A percentile compares a stretch with the other conserved stretches of the same genome.
These are phyloP conservation scores for Hyphodiscus hymeniophilus DNA, from an alignment of 495 filamentous ascomycete species.

Conservation along the genomic window DNA sequence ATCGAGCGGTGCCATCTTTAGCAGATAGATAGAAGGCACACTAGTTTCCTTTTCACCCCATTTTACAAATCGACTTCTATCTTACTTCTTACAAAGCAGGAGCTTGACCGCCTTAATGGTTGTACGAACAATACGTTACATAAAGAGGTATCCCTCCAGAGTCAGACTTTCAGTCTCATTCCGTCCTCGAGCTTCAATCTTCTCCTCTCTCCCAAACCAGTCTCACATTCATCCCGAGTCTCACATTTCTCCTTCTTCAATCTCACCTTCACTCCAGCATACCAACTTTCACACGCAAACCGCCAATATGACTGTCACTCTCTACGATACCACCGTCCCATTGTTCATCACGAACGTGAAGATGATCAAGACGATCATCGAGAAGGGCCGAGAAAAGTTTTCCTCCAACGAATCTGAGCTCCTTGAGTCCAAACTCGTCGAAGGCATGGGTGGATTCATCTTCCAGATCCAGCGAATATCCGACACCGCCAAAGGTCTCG, in stretches of 20 bases:
- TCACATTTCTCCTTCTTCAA: neutral
- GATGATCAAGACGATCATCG: conserved; percentile 11
- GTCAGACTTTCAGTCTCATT: too few species aligned
- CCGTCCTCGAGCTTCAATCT: too few species aligned
- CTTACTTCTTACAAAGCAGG: too few species aligned
- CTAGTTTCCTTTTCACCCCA: too few species aligned
- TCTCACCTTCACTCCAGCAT: neutral
- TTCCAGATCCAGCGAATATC: conserved; percentile 30
- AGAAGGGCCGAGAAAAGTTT: conserved; percentile 8
- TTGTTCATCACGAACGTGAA: conserved; percentile 18
- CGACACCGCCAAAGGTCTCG: conserved; percentile 24
- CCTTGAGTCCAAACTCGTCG: conserved; percentile 17
- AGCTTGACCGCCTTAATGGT: too few species aligned
- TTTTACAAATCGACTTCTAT: too few species aligned
- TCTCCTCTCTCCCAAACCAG: too few species aligned
- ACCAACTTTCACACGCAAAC: neutral
- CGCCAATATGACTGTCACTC: conserved; percentile 15
- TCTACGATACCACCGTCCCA: conserved; percentile 23
- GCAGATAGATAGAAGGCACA: too few species aligned
- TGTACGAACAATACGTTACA: too few species aligned
- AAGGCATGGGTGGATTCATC: conserved; percentile 33
- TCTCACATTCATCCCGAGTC: too few species aligned
- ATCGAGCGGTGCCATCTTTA: too few species aligned
- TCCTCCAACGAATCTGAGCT: neutral
- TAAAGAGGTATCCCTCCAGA: too few species aligned